Conservation (phyloP, 345 rosid species). For the Erodium maritimum region DNA sequence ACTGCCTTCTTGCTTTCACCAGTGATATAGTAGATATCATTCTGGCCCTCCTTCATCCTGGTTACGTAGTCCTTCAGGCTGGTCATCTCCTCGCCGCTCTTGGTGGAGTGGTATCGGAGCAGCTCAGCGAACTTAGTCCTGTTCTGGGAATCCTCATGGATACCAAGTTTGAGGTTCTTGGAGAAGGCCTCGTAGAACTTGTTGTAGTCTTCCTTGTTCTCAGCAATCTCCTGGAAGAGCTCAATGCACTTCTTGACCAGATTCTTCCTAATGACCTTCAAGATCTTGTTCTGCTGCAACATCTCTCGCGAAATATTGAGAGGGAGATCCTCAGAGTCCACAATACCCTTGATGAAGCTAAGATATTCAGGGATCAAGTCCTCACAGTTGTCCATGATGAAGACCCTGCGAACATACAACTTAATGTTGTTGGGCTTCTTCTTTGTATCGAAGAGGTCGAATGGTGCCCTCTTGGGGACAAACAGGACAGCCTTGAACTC, state of each 20-base stretch:
- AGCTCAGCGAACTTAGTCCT: constrained; percentile 10
- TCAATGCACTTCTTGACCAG: constrained; percentile 18
- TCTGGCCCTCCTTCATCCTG: constrained; percentile 19
- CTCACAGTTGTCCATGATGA: constrained; percentile 19
- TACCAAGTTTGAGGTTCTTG: constrained; percentile 11
- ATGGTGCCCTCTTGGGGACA: constrained; percentile 17
- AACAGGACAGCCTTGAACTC: constrained; percentile 18
- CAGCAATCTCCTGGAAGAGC: constrained; percentile 16
- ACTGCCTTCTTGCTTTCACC: constrained; percentile 18
- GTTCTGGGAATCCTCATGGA: constrained; percentile 11
- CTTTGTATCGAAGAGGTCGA: constrained; percentile 15
- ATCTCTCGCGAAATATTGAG: constrained; percentile 15
- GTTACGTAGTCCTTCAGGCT: constrained; percentile 19
- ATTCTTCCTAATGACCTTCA: constrained; percentile 16
- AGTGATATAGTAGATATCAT: constrained; percentile 16
- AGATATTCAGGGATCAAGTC: constrained; percentile 14
- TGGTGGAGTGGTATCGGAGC: constrained; percentile 13
- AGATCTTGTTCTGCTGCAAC: constrained; percentile 19
- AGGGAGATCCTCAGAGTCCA: constrained; percentile 15
- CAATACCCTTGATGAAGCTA: constrained; percentile 15
- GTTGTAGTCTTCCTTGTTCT: constrained; percentile 17
- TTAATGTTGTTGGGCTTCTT: constrained; percentile 20
- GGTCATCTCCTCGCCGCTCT: constrained; percentile 18
- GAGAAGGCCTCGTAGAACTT: constrained; percentile 12
- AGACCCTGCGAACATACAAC: constrained; percentile 16